Evolutionary conservation across 306 rosid genomes (phyloP).

Genomic region (Ziziphus jujuba): DNA sequence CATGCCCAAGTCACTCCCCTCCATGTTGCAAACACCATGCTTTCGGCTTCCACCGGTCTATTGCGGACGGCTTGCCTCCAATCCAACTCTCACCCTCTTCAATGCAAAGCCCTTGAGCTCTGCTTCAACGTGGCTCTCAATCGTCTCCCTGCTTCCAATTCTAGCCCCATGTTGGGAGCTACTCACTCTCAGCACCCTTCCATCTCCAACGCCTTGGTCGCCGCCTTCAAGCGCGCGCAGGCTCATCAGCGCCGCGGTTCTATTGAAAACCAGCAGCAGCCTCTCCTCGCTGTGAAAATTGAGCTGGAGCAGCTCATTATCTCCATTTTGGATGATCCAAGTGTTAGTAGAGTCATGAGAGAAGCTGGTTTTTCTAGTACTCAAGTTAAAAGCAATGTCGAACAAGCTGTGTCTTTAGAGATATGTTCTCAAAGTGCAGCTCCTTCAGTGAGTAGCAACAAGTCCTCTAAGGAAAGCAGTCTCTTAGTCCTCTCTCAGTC

Average conservation of each 20-base stretch:
- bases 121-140: constrained; percentile 96
- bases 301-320: constrained; percentile 85
- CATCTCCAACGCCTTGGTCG: constrained; percentile 93
- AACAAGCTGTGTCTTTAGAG: constrained; percentile 77
- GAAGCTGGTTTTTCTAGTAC: constrained; percentile 88
- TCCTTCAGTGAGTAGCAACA: constrained; percentile 33
- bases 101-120: constrained; percentile 94
- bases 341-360: constrained; percentile 93
- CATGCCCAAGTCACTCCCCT: constrained; percentile 98
- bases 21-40: constrained; percentile 92
- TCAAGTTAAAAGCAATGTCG: constrained; percentile 86
- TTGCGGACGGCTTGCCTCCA: constrained; percentile 83
- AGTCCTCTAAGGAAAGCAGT: constrained; percentile 48
- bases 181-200: constrained; percentile 63
- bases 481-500: constrained; percentile 23
- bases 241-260: constrained; percentile 98
- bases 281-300: constrained; percentile 76
- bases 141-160: constrained; percentile 77
- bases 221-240: constrained; percentile 93
- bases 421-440: constrained; percentile 48
- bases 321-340: constrained; percentile 91
- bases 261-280: constrained; percentile 89
- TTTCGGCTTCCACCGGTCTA: constrained; percentile 56
- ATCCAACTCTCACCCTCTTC: constrained; percentile 94
- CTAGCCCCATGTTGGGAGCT: constrained; percentile 64